Evolutionary conservation across 169 alveolate genomes (phyloP).

Genomic region (Eimeria brunetti): DNA sequence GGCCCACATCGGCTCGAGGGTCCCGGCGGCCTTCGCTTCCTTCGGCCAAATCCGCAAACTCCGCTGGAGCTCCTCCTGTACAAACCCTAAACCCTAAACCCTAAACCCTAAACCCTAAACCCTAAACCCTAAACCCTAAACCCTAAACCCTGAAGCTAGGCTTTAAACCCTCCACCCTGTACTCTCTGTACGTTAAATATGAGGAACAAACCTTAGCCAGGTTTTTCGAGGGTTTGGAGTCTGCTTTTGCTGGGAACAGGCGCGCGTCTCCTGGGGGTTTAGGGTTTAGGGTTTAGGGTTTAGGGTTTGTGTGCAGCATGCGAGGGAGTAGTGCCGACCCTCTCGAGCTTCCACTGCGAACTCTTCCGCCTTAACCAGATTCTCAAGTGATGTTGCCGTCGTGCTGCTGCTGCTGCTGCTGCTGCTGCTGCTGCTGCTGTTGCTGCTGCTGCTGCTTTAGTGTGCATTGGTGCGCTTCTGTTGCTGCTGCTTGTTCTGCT

Average conservation of each 20-base stretch:
- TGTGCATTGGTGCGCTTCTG: not conserved
- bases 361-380: conserved; percentile 1
- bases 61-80: conserved; percentile 40
- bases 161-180: not conserved
- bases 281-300: conserved; percentile 14
- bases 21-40: conserved; percentile 19
- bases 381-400: not conserved
- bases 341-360: not conserved
- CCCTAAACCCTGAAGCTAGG: no score
- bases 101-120: conserved; percentile 11
- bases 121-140: not conserved
- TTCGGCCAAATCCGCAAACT: not conserved
- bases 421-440: conserved; percentile 11
- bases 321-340: not conserved
- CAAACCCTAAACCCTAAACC: conserved; percentile 47
- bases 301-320: not conserved
- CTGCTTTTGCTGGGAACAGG: no score
- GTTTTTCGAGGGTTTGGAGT: no score
- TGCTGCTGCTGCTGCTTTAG: not conserved
- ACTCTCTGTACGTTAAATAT: not conserved
- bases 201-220: not conserved
- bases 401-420: conserved; percentile 22
- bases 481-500: not conserved
- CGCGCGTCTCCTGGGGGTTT: not conserved
- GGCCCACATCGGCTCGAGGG: conserved; percentile 46